Evolutionary conservation across 208 protist species (phyloP), one percentile per base, ranked within the genome.

Genomic region (Acanthamoeba rhysodes): DNA sequence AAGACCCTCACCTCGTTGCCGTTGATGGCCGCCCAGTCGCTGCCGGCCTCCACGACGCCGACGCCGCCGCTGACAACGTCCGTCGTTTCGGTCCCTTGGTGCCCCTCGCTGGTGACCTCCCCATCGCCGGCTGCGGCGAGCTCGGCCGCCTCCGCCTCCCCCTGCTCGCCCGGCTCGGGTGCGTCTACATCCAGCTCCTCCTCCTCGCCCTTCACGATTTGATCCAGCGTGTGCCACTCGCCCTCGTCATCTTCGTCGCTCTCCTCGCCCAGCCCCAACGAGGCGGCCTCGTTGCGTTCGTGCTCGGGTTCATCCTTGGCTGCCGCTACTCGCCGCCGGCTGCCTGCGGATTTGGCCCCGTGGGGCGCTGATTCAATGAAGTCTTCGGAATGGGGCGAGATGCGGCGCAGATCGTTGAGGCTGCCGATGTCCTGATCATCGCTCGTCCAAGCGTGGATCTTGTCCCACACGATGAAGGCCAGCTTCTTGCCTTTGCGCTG

Each of bases 381-480:
- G n/a, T 22, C n/a, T 9, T 87, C 78, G 0, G 20, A 18, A 59
- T 29, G 29, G 20, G 45, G 72, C 41, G 20, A 24, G 12, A 87
- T 22, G 12, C 78, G 78, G 50, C 78, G 78, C 78, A 87, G 29
- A 59, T 87, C 78, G 45, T 87, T 87, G 78, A 87, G 78, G 78
- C 48, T 87, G 3, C 78, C 78, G n/a, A 62, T 48, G 29, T 87
- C 48, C 78, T 87, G 20, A 62, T 24, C 78, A 59, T 37, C 45
- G 45, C 14, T 37, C 18, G 29, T n/a, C 45, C 78, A 87, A 22
- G 45, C 78, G 24, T 87, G 78, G 29, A 87, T 34, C 45, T 87
- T 87, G 48, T 87, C 78, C 78, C 78, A 87, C 18, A 37, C 50
- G 48, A 87, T 59, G 50, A 87, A 59, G 24, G 78, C 78, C 12